Conservation (phyloP, 495 filamentous ascomycete species). For the Lindgomyces ingoldianus region DNA sequence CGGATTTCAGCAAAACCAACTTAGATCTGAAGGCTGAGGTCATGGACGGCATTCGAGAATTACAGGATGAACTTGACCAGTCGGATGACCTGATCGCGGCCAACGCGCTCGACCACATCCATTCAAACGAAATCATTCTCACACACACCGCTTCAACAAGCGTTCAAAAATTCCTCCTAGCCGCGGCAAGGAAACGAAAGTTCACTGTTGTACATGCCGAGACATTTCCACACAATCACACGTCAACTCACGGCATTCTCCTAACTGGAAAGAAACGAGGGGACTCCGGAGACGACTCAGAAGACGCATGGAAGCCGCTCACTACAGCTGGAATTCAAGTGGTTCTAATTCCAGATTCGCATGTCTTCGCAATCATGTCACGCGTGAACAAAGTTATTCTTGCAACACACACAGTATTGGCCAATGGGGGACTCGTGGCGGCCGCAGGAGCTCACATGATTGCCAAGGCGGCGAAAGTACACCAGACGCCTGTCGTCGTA, state of each 20-base stretch:
- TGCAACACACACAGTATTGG: slow-evolving; percentile 78
- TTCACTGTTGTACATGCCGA: slow-evolving; percentile 85
- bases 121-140: slow-evolving; percentile 84
- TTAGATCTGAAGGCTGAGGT: slow-evolving; percentile 81
- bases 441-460: slow-evolving; percentile 76
- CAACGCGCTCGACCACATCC: slow-evolving; percentile 84
- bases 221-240: slow-evolving; percentile 67
- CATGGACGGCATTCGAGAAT: slow-evolving; percentile 82
- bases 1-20: slow-evolving; percentile 29
- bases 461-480: slow-evolving; percentile 76
- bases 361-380: slow-evolving; percentile 88
- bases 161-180: slow-evolving; percentile 81
- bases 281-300: slow-evolving; percentile 52
- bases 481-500: slow-evolving; percentile 78
- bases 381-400: slow-evolving; percentile 92
- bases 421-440: slow-evolving; percentile 80
- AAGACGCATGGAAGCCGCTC: slow-evolving; percentile 71
- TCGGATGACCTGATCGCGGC: slow-evolving; percentile 86
- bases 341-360: slow-evolving; percentile 77
- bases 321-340: slow-evolving; percentile 75
- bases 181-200: slow-evolving; percentile 78
- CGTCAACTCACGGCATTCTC: slow-evolving; percentile 59
- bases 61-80: slow-evolving; percentile 86
- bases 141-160: slow-evolving; percentile 78
- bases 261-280: slow-evolving; percentile 51